phyloP scores from a whole-genome alignment of 2,329 filamentous ascomycete genomes.

The Pseudocercospora pini-densiflorae region DNA sequence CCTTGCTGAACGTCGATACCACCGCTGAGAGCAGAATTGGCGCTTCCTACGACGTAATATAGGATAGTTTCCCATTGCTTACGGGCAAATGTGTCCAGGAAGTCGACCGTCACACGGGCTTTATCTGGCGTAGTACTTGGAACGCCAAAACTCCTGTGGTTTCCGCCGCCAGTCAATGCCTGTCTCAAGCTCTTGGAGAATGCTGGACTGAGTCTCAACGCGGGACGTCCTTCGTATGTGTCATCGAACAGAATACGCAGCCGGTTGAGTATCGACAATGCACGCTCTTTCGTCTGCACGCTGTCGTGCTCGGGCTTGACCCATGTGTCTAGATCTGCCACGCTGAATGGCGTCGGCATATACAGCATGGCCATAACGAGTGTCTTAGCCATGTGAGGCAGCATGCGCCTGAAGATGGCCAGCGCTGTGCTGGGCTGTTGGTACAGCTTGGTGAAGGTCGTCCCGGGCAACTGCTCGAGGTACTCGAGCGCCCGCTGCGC shows the following conservation, averaged over 20 bases:
- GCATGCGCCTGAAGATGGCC: constrained; percentile 96
- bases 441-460: constrained; percentile 89
- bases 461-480: constrained; percentile 86
- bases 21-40: constrained; percentile 59
- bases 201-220: constrained; percentile 77
- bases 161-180: constrained; percentile 78
- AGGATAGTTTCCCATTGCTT: constrained; percentile 95
- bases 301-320: constrained; percentile 65
- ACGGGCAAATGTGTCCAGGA: constrained; percentile 83
- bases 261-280: constrained; percentile 77
- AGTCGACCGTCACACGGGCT: constrained; percentile 67
- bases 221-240: constrained; percentile 64
- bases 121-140: constrained; percentile 70
- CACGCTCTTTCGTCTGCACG: constrained; percentile 72
- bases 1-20: constrained; percentile 62
- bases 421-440: constrained; percentile 94
- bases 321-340: constrained; percentile 85
- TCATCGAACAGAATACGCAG: constrained; percentile 83
- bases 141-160: constrained; percentile 88
- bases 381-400: constrained; percentile 90
- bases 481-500: constrained; percentile 77
- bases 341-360: constrained; percentile 77
- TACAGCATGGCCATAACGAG: constrained; percentile 97
- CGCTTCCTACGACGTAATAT: constrained; percentile 86
- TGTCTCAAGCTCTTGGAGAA: constrained; percentile 84